Evolutionary conservation across 306 rosid genomes (phyloP).

Genomic region (Cucurbita moschata): DNA sequence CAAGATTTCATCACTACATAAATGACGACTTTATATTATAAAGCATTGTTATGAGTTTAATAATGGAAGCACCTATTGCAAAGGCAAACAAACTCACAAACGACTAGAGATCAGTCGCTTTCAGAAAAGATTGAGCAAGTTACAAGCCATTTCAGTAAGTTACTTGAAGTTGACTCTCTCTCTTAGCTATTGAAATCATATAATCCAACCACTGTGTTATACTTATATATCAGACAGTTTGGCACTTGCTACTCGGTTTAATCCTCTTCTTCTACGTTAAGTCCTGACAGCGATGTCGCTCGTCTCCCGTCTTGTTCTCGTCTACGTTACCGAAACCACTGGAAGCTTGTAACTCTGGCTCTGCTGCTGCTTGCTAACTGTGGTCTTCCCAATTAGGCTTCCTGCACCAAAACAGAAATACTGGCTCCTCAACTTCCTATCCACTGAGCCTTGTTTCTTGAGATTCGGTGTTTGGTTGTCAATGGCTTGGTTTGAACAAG

Average conservation of each 20-base stretch:
- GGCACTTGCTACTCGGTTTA: background rate
- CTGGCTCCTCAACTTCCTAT: constrained; percentile 44
- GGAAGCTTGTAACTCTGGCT: constrained; percentile 30
- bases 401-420: constrained; percentile 76
- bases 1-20: background rate
- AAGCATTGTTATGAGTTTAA: background rate
- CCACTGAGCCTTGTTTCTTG: constrained; percentile 19
- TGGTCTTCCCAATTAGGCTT: constrained; percentile 36
- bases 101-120: background rate
- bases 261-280: constrained; percentile 1
- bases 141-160: background rate
- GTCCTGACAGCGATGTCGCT: background rate
- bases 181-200: background rate
- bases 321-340: constrained; percentile 41
- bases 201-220: constrained; percentile 1
- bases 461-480: constrained; percentile 27
- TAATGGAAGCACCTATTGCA: background rate
- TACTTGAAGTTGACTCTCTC: background rate
- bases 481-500: constrained; percentile 33
- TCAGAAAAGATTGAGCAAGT: background rate
- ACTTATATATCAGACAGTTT: background rate
- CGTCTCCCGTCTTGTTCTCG: background rate
- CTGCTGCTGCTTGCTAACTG: constrained; percentile 35
- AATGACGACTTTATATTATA: background rate
- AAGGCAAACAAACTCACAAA: background rate